Evolutionary conservation across 768 basidiomycete genomes (phyloP), one percentile per base, ranked within the genome.

Genomic region (Russula earlei): DNA sequence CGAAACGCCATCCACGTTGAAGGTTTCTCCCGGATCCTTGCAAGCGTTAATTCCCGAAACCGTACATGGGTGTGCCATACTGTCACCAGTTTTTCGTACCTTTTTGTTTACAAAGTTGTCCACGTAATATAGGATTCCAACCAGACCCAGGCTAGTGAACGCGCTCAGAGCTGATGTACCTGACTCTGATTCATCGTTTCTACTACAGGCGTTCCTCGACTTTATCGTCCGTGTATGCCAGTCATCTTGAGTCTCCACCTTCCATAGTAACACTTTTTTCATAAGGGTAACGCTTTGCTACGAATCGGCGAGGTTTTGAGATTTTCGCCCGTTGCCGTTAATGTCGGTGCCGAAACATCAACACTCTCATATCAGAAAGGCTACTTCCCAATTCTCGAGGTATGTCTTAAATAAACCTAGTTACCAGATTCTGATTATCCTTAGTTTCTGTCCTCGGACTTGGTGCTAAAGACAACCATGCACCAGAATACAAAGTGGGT

Each of bases 271-370:
- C 25, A 22, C 20, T 9, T 27, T 34, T 22, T 22, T 56, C 15
- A 38, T 25, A 20, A 68, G 67, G 62, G 63, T 11, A 64, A 70
- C 29, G 69, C 62, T 0, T 55, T 71, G 22, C 17, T 64, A 4
- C 62, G 69, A 3, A 61, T 72, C 6, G 63, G 66, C n/a, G 68
- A 70, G n/a, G 66, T 71, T 44, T 44, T 72, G 25, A 45, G 60
- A 5, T 69, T 56, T 34, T n/a, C 47, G 3, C 50, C 62, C 0
- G 67, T 70, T 11, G 46, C 59, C 27, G 49, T 56, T 33, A 36
- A 49, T 29, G 62, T 60, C 2, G 67, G 62, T 9, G 25, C 42
- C 5, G 37, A 38, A 1, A 37, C 41, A 0, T 45, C 34, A 12
- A 50, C 42, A 0, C 55, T 72, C 22, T 68, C 71, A 7, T 73